phyloP scores from a whole-genome alignment of 164 flowering plant species.

The Vitis labrusca region DNA sequence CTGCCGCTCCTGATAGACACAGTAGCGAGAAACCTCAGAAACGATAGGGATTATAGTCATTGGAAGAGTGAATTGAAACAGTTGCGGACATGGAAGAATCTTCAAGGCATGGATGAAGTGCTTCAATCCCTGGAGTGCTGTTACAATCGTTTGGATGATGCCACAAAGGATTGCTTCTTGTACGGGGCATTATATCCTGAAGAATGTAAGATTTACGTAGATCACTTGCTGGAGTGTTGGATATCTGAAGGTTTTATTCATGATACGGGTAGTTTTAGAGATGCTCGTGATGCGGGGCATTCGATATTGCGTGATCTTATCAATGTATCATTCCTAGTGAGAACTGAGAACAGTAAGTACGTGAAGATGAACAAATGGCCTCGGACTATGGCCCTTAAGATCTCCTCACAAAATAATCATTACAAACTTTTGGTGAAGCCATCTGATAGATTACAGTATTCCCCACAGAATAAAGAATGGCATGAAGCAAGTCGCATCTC shows the following conservation, averaged over 20 bases:
- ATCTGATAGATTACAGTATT: neutral
- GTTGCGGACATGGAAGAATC: neutral
- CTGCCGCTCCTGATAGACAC: constrained; percentile 11
- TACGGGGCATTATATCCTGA: constrained; percentile 28
- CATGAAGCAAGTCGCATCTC: constrained; percentile 14
- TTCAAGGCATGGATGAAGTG: constrained; percentile 14
- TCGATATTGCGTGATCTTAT: constrained; percentile 13
- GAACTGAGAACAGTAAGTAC: neutral
- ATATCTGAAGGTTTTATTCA: constrained; percentile 16
- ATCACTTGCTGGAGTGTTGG: constrained; percentile 24
- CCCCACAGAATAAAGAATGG: constrained; percentile 17
- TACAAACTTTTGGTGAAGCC: constrained; percentile 15
- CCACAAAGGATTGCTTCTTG: constrained; percentile 12
- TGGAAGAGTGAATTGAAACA: constrained; percentile 17
- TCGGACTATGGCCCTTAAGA: constrained; percentile 14
- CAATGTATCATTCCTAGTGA: constrained; percentile 17
- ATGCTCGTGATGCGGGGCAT: constrained; percentile 12
- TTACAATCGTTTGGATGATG: constrained; percentile 14
- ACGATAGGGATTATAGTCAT: neutral
- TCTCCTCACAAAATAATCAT: neutral
- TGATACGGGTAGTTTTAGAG: neutral
- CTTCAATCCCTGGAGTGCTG: constrained; percentile 9
- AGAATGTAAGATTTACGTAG: constrained; percentile 8
- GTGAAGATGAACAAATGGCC: constrained; percentile 24
- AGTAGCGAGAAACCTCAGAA: constrained; percentile 18